These are phyloP conservation scores for Arthrobotrys conoides DNA, from an alignment of 2,329 filamentous ascomycete species.

Conservation along the genomic window DNA sequence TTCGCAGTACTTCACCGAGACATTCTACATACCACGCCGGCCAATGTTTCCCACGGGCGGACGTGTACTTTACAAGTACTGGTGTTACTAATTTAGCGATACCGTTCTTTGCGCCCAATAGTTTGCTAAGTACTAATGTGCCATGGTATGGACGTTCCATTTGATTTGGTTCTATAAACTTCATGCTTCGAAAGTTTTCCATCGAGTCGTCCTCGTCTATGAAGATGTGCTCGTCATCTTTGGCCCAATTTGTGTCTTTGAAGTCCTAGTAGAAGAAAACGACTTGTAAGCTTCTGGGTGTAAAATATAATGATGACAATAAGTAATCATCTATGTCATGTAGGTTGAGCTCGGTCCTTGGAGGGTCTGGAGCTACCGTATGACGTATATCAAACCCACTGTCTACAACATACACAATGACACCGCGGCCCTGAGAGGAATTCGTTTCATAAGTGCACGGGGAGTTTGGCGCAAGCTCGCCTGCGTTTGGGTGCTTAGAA, in stretches of 20 bases:
- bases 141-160: not conserved
- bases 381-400: not conserved
- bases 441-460: not conserved
- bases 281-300: not conserved
- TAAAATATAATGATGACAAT: not conserved
- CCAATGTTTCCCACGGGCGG: not conserved
- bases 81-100: constrained; percentile 9
- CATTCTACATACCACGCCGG: not conserved
- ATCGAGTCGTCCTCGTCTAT: not conserved
- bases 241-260: not conserved
- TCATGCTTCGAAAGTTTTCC: not conserved
- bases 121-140: not conserved
- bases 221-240: constrained; percentile 7
- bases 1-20: not conserved
- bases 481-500: not conserved
- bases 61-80: constrained; percentile 7
- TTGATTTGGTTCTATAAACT: not conserved
- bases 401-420: constrained; percentile 8
- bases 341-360: not conserved
- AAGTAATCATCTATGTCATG: not conserved
- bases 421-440: not conserved
- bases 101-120: not conserved
- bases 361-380: not conserved
- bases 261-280: not conserved
- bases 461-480: not conserved